Evolutionary conservation across 164 flowering plant genomes (phyloP).

Genomic region (Vitis labrusca): DNA sequence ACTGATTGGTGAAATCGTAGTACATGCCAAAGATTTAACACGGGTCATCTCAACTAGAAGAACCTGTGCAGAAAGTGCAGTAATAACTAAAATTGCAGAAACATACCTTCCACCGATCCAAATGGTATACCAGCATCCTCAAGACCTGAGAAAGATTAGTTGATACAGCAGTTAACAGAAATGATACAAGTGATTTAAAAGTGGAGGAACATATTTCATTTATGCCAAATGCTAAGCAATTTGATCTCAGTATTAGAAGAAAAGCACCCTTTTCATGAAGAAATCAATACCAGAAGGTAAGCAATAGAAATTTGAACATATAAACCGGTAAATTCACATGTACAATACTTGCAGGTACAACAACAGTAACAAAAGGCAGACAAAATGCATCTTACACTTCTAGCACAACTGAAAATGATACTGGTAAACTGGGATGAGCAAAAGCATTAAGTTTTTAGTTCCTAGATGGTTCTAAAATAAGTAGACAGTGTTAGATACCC

Average conservation of each 20-base stretch:
- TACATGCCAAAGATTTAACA: background rate
- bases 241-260: background rate
- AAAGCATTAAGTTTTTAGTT: too few relatives aligned
- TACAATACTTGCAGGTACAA: background rate
- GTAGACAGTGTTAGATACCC: too few relatives aligned
- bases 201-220: background rate
- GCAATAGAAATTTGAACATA: background rate
- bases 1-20: background rate
- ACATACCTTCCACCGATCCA: slow-evolving; percentile 20
- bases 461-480: too few relatives aligned
- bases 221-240: background rate
- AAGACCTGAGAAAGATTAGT: slow-evolving; percentile 9
- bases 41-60: background rate
- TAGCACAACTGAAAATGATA: too few relatives aligned
- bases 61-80: background rate
- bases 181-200: background rate
- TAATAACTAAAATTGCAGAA: background rate
- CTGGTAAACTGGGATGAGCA: too few relatives aligned
- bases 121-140: slow-evolving; percentile 17
- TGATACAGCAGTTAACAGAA: background rate
- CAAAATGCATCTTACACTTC: too few relatives aligned
- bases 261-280: background rate
- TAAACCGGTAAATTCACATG: background rate
- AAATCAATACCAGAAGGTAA: too few relatives aligned
- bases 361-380: too few relatives aligned